Percentiles rank a stretch among this genome's conserved stretches.
phyloP scores from a whole-genome alignment of 2,329 filamentous ascomycete species.

The Albophoma yamanashiensis region DNA sequence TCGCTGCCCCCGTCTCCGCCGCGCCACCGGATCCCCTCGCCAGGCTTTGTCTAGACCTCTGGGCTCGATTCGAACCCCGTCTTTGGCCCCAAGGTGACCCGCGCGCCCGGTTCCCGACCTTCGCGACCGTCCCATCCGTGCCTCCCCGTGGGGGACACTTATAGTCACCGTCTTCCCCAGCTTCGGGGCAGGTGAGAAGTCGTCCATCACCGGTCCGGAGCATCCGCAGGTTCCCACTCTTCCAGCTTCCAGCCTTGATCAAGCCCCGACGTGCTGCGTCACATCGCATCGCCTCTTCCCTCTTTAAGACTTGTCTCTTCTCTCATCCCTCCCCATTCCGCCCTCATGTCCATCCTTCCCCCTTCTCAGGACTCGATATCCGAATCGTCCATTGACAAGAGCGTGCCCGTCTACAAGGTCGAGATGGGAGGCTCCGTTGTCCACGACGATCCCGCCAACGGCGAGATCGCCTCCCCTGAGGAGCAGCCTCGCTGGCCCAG shows the following conservation, averaged over 20 bases:
- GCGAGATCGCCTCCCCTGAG: slow-evolving; percentile 9
- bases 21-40: neutral
- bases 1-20: neutral
- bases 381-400: slow-evolving; percentile 21
- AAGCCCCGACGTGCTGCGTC: neutral
- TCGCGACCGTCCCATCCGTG: neutral
- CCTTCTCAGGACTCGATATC: slow-evolving; percentile 19
- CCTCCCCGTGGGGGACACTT: neutral
- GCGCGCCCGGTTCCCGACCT: neutral
- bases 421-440: slow-evolving; percentile 16
- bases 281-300: neutral
- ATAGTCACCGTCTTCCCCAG: neutral
- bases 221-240: neutral
- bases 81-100: neutral
- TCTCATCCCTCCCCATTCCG: neutral
- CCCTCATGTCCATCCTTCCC: slow-evolving; percentile 17
- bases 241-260: neutral
- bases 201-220: neutral
- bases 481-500: slow-evolving; percentile 36
- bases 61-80: neutral
- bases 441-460: slow-evolving; percentile 12
- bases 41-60: neutral
- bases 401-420: slow-evolving; percentile 15
- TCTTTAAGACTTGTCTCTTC: neutral
- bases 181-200: neutral